Evolutionary conservation across 1,284 basidiomycete species (phyloP).

Genomic region (Cerioporus squamosus): DNA sequence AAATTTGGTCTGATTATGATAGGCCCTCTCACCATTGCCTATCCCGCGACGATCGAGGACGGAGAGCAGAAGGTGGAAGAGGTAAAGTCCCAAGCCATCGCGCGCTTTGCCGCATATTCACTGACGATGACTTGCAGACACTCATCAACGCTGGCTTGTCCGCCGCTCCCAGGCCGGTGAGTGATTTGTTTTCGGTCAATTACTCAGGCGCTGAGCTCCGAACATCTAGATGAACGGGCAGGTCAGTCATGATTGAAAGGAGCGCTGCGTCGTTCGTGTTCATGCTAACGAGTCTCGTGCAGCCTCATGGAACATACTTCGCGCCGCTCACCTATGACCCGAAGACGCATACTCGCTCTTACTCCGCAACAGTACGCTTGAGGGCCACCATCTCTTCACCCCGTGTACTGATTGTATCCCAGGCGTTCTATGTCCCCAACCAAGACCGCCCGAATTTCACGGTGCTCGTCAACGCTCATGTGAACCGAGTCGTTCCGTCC

Average conservation of each 20-base stretch:
- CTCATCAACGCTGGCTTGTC: constrained; percentile 30
- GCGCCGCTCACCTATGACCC: constrained; percentile 31
- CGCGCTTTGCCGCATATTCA: not conserved
- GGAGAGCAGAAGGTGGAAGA: constrained; percentile 27
- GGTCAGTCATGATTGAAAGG: constrained; percentile 10
- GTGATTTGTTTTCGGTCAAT: not conserved
- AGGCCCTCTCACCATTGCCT: constrained; percentile 28
- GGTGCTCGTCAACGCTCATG: constrained; percentile 26
- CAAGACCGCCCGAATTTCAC: constrained; percentile 30
- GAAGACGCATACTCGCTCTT: constrained; percentile 31
- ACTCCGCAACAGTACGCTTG: constrained; percentile 30
- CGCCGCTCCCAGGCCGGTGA: constrained; percentile 24
- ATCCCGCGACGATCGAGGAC: constrained; percentile 25
- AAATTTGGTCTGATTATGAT: not conserved
- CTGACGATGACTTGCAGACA: constrained; percentile 19
- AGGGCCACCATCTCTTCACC: not conserved
- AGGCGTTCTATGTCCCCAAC: constrained; percentile 36
- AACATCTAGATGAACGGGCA: constrained; percentile 29
- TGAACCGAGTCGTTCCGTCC: constrained; percentile 36
- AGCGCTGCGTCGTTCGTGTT: not conserved
- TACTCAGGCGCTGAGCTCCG: not conserved
- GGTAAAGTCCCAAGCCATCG: constrained; percentile 9
- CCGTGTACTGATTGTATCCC: not conserved
- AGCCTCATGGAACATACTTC: constrained; percentile 32
- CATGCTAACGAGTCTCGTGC: not conserved